phyloP scores from a whole-genome alignment of 495 filamentous ascomycete species.

The Ramalina intermedia region DNA sequence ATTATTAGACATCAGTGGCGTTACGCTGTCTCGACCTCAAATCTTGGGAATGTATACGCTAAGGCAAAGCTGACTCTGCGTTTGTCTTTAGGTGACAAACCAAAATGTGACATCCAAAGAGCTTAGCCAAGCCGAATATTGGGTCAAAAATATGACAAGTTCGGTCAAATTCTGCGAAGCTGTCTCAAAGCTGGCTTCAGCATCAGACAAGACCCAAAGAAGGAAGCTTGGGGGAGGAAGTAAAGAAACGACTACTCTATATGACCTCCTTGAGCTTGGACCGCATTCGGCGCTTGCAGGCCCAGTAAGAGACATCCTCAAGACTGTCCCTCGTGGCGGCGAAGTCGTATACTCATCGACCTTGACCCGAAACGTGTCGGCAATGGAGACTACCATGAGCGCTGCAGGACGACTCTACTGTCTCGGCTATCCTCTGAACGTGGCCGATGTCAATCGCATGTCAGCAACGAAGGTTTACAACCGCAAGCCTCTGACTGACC shows the following conservation, averaged over 20 bases:
- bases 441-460: not conserved
- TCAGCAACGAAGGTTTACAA: too few species aligned
- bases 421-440: slow-evolving; percentile 2
- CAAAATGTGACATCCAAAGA: slow-evolving; percentile 4
- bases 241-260: slow-evolving; percentile 11
- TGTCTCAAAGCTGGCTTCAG: not conserved
- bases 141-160: slow-evolving; percentile 4
- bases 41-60: slow-evolving; percentile 15
- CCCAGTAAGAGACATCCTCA: slow-evolving; percentile 37
- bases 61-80: not conserved
- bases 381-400: not conserved
- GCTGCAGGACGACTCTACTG: not conserved
- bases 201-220: not conserved
- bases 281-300: slow-evolving; percentile 39
- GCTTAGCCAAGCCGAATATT: not conserved
- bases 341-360: not conserved
- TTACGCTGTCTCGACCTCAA: not conserved
- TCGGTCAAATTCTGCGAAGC: slow-evolving; percentile 6
- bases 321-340: not conserved
- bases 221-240: slow-evolving; percentile 2
- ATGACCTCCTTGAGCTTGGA: slow-evolving; percentile 36
- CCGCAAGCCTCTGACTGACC: not conserved
- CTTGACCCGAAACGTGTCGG: not conserved
- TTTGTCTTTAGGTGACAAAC: not conserved
- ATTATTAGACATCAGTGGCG: too few species aligned